Conservation (phyloP, 345 rosid genomes). For the Reutealis trisperma region DNA sequence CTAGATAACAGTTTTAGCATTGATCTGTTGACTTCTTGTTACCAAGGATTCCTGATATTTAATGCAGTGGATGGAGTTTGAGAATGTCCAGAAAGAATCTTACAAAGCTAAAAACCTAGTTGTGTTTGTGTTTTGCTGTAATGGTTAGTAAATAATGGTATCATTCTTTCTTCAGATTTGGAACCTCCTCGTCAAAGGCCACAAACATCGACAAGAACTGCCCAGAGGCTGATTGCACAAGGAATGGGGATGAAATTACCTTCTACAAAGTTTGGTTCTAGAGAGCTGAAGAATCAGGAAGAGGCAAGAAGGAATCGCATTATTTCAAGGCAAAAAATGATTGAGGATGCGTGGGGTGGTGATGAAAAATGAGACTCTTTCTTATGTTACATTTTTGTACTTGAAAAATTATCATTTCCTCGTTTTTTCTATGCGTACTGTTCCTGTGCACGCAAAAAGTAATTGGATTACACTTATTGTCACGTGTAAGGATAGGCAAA, state of each 20-base stretch:
- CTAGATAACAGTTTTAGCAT: too few relatives aligned
- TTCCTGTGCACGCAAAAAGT: too few relatives aligned
- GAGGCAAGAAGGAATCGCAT: slow-evolving; percentile 83
- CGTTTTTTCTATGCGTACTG: too few relatives aligned
- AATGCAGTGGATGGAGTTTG: too few relatives aligned
- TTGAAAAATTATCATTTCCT: too few relatives aligned
- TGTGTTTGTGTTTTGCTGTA: background rate
- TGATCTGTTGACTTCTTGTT: too few relatives aligned
- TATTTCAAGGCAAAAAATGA: slow-evolving; percentile 68
- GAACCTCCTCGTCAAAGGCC: slow-evolving; percentile 92
- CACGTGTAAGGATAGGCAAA: too few relatives aligned
- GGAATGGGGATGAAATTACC: slow-evolving; percentile 88
- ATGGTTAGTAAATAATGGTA: background rate
- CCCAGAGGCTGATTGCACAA: slow-evolving; percentile 90
- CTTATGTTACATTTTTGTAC: too few relatives aligned
- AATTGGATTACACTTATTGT: too few relatives aligned
- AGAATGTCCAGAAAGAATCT: too few relatives aligned
- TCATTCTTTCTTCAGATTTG: slow-evolving; percentile 48
- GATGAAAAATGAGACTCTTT: slow-evolving; percentile 1
- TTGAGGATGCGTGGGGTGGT: slow-evolving; percentile 88
- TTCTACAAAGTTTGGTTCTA: slow-evolving; percentile 52
- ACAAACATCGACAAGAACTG: slow-evolving; percentile 85
- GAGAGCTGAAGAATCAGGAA: slow-evolving; percentile 73
- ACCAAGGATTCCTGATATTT: too few relatives aligned
- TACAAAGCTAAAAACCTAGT: too few relatives aligned